Conservation (phyloP, 345 rosid species). For the Combretum micranthum region DNA sequence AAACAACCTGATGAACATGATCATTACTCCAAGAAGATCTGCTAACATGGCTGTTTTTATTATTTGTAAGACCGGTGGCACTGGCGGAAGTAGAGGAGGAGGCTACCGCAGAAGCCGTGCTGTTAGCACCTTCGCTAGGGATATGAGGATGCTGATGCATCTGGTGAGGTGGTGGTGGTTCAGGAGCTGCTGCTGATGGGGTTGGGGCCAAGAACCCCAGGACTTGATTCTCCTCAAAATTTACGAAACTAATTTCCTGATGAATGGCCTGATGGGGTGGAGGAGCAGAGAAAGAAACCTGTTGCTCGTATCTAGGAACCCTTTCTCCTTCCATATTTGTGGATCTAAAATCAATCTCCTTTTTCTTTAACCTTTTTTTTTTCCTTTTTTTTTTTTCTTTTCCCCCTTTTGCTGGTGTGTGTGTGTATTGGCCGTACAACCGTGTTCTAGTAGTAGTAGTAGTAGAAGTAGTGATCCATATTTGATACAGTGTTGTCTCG, state of each 20-base stretch:
- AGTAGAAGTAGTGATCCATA: no score
- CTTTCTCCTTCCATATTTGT: slow-evolving; percentile 45
- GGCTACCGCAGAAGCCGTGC: no score
- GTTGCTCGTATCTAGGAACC: slow-evolving; percentile 51
- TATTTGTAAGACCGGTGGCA: slow-evolving; percentile 35
- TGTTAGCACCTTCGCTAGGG: no score
- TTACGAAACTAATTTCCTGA: slow-evolving; percentile 61
- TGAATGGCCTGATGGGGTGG: slow-evolving; percentile 42
- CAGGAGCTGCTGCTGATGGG: slow-evolving; percentile 11
- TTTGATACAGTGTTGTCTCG: slow-evolving; percentile 5
- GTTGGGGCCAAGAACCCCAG: slow-evolving; percentile 61
- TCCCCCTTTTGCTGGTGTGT: no score
- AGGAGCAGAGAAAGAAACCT: slow-evolving; percentile 53
- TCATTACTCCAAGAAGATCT: slow-evolving; percentile 18
- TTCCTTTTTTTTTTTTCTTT: no score
- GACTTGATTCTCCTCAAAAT: slow-evolving; percentile 68
- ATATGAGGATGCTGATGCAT: no score
- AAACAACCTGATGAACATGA: slow-evolving; percentile 27
- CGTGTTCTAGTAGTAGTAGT: no score
- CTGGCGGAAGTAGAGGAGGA: slow-evolving; percentile 11
- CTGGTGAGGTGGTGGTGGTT: slow-evolving; percentile 7
- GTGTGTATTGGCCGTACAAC: not conserved
- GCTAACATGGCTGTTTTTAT: slow-evolving; percentile 15
- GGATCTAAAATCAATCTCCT: no score
- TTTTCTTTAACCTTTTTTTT: no score